phyloP scores from a whole-genome alignment of 2,329 filamentous ascomycete species.

The Thermothelomyces thermophilus region DNA sequence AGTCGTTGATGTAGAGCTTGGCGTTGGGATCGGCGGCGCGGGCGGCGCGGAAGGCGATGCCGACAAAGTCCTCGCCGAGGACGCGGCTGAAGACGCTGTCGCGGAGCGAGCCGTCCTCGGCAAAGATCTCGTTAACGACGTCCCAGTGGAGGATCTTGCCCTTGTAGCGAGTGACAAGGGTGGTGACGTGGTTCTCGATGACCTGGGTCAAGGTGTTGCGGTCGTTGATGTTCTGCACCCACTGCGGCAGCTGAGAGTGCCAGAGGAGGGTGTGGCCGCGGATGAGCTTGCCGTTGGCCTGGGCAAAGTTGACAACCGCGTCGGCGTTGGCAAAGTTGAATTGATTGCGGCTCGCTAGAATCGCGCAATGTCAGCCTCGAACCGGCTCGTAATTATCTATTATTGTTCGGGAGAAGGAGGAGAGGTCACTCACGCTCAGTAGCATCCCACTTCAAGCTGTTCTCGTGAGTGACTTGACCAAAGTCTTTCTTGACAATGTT shows the following conservation, averaged over 20 bases:
- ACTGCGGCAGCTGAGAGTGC: slow-evolving; percentile 53
- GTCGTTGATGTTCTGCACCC: slow-evolving; percentile 52
- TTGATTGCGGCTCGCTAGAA: slow-evolving; percentile 11
- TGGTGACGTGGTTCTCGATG: slow-evolving; percentile 55
- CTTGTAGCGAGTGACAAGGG: slow-evolving; percentile 52
- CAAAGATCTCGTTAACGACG: slow-evolving; percentile 59
- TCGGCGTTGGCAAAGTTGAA: slow-evolving; percentile 11
- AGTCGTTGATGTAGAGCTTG: slow-evolving; percentile 72
- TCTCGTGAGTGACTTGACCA: slow-evolving; percentile 11
- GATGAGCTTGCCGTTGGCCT: slow-evolving; percentile 38
- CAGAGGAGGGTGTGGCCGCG: slow-evolving; percentile 63
- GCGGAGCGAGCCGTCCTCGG: slow-evolving; percentile 54
- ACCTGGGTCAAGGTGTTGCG: slow-evolving; percentile 46
- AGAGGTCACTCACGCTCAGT: slow-evolving; percentile 10
- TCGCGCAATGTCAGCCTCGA: slow-evolving; percentile 1
- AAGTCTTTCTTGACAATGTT: slow-evolving; percentile 10
- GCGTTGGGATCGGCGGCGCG: slow-evolving; percentile 58
- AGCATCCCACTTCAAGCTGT: slow-evolving; percentile 16
- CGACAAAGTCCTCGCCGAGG: slow-evolving; percentile 63
- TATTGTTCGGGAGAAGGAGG: not conserved
- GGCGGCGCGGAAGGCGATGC: slow-evolving; percentile 63
- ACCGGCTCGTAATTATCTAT: not conserved
- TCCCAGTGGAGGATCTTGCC: slow-evolving; percentile 59
- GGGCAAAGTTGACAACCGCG: slow-evolving; percentile 6
- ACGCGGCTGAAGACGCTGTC: slow-evolving; percentile 59